Conservation (phyloP, 768 basidiomycete species). For the Leccinum arenicola region DNA sequence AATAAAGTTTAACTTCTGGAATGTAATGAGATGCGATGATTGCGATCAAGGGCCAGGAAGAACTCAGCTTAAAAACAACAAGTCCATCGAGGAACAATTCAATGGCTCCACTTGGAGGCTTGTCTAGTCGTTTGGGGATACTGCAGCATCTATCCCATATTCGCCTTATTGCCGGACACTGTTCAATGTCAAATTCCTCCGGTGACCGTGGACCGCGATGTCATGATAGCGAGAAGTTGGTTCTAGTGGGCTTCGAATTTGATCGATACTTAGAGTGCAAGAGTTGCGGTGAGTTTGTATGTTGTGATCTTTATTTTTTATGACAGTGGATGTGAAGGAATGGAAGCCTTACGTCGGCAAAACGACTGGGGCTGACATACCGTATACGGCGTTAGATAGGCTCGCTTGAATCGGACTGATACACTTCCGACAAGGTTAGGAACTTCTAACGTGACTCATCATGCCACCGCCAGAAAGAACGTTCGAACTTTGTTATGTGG, state of each 20-base stretch:
- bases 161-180: background rate
- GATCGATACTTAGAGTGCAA: background rate
- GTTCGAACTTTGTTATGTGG: background rate
- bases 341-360: background rate
- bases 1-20: background rate
- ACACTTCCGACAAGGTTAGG: background rate
- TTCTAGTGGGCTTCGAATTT: background rate
- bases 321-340: background rate
- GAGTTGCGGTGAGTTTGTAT: background rate
- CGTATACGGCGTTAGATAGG: background rate
- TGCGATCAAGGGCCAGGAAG: background rate
- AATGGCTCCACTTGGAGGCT: background rate
- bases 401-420: background rate
- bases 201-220: background rate
- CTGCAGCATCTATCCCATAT: background rate
- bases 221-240: background rate
- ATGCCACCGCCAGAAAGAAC: background rate
- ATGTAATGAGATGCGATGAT: background rate
- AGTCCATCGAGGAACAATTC: background rate
- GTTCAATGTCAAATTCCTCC: background rate
- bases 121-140: background rate
- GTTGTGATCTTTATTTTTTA: too few relatives aligned
- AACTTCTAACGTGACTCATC: background rate
- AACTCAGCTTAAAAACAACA: background rate
- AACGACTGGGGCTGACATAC: background rate